phyloP scores from a whole-genome alignment of 2,329 filamentous ascomycete genomes.

The Alternaria atra region DNA sequence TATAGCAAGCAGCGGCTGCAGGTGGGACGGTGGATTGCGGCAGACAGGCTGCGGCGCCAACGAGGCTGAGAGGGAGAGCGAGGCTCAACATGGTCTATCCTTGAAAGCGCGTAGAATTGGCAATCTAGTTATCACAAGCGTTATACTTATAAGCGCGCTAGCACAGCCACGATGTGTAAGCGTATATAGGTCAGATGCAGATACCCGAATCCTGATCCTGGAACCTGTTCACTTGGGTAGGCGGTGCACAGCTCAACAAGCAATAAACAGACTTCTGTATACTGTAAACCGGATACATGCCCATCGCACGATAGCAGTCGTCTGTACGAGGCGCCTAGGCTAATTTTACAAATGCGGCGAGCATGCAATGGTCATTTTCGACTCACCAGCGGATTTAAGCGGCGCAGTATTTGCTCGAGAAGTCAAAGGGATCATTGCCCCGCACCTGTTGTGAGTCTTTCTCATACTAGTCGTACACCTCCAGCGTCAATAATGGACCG shows the following conservation, averaged over 20 bases:
- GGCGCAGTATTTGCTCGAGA: neutral
- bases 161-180: constrained; percentile 1
- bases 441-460: too few species aligned
- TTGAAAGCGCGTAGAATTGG: neutral
- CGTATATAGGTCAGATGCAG: neutral
- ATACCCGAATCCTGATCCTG: neutral
- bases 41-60: neutral
- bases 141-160: constrained; percentile 1
- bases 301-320: neutral
- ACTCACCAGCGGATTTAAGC: neutral
- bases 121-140: neutral
- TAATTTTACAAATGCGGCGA: neutral
- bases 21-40: neutral
- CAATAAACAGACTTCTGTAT: neutral
- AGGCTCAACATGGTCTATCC: neutral
- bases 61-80: neutral
- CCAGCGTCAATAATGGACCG: neutral
- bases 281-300: neutral
- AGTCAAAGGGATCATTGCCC: neutral
- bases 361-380: neutral
- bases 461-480: neutral
- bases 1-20: neutral
- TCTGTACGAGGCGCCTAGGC: neutral
- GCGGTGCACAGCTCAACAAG: neutral
- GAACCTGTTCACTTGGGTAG: neutral